Base-by-base conservation (phyloP, 2,329 filamentous ascomycete genomes). In the Exophiala sp. region DNA sequence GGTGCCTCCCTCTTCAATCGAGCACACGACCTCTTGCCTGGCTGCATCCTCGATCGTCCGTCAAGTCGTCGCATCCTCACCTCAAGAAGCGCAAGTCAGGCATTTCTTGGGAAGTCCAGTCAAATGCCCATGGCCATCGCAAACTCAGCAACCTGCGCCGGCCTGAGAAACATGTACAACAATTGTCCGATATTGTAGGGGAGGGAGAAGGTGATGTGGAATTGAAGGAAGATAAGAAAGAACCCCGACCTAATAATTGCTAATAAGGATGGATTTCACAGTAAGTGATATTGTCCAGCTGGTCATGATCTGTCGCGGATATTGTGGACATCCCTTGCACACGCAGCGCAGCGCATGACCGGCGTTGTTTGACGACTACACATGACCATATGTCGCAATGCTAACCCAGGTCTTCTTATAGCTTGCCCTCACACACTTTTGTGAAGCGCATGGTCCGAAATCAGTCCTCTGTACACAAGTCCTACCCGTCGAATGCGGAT, bases 361-460 rank as follows among this genome's bases (percentile, higher is more conserved):
- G 13, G 13, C 13, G 2, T 27, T 13, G 8, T 18, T 24, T 41
- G 42, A 30, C 21, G n/a, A n/a, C 18, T 19, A 21, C 37, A 46
- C 29, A 22, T 14, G 34, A 22, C 18, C 49, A 39, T 24, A 32
- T 52, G 43, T 23, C 39, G 23, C 24, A n/a, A 47, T 29, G 18
- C 45, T 48, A 43, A 46, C 45, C 47, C 29, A 52, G 23, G 24
- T 10, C 35, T n/a, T 35, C 51, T 29, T 46, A 43, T 60, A 81
- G 78, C 73, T 81, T 63, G 80, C 78, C 61, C 72, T 81, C 57
- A 79, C 78, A 57, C 78, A 81, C 68, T 81, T 81, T 65, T 81
- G 78, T 67, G 78, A 81, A 68, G 70, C 77, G 65, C 77, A 81
- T 72, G 78, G 78, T 64, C 78, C 78, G 14, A 81, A 77, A 45